phyloP scores from a whole-genome alignment of 257 asterid genomes.

The Plantago ovata region DNA sequence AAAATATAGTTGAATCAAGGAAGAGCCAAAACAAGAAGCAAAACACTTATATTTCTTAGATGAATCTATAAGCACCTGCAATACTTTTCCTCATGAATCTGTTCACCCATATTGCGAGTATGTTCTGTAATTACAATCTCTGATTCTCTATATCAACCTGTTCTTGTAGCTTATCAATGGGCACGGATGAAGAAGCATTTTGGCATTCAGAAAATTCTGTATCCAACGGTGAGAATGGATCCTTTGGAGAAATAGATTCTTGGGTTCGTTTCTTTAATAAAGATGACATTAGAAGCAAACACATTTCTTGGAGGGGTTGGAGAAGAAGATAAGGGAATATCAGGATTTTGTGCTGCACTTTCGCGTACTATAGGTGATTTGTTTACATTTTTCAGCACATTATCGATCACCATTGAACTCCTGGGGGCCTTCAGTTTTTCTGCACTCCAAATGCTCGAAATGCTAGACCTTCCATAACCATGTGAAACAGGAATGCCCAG shows the following conservation, averaged over 20 bases:
- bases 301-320: constrained; percentile 73
- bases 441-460: constrained; percentile 28
- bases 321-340: constrained; percentile 34
- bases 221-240: constrained; percentile 56
- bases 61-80: constrained; percentile 56
- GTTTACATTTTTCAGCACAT: constrained; percentile 37
- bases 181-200: constrained; percentile 24
- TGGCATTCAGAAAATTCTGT: constrained; percentile 29
- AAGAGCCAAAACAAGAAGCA: constrained; percentile 13
- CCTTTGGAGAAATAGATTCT: constrained; percentile 47
- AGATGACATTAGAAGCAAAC: constrained; percentile 43
- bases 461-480: constrained; percentile 39
- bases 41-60: constrained; percentile 9
- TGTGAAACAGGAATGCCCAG: constrained; percentile 37
- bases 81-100: constrained; percentile 61
- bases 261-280: constrained; percentile 40
- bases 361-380: constrained; percentile 26
- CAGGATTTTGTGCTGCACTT: constrained; percentile 25
- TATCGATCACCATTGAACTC: constrained; percentile 36
- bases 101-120: constrained; percentile 25
- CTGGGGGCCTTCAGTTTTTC: constrained; percentile 38
- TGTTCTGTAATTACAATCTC: constrained; percentile 31
- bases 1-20: constrained; percentile 19
- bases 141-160: constrained; percentile 25
- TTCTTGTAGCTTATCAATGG: constrained; percentile 28